Conservation (phyloP, 2,329 filamentous ascomycete species). For the Dactylellina haptotyla region DNA sequence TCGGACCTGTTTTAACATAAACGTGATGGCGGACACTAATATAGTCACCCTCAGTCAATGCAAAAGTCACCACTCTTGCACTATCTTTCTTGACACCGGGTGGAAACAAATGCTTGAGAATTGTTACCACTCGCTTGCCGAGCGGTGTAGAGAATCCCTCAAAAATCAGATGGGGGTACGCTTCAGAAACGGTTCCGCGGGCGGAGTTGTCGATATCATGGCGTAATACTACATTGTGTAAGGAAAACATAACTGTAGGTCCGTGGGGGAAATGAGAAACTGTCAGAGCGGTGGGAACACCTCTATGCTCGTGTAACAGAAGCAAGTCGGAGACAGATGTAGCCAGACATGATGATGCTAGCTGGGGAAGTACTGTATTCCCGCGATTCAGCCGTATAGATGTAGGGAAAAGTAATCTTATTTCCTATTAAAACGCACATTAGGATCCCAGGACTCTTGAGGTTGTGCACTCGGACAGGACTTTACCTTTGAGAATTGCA, state of each 20-base stretch:
- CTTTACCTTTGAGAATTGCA: constrained; percentile 74
- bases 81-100: constrained; percentile 80
- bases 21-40: constrained; percentile 81
- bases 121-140: constrained; percentile 84
- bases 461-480: too few relatives aligned
- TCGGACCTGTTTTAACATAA: constrained; percentile 90
- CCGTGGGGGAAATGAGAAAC: constrained; percentile 88
- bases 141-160: constrained; percentile 87
- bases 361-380: constrained; percentile 84
- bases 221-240: constrained; percentile 91
- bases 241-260: constrained; percentile 84
- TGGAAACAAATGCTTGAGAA: constrained; percentile 93
- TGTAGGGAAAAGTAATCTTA: constrained; percentile 83
- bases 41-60: constrained; percentile 71
- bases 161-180: constrained; percentile 93
- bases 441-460: too few relatives aligned
- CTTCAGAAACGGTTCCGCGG: constrained; percentile 87
- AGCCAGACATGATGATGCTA: constrained; percentile 82
- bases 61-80: constrained; percentile 87
- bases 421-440: constrained; percentile 77
- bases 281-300: constrained; percentile 88
- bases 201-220: constrained; percentile 91
- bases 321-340: constrained; percentile 85
- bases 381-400: constrained; percentile 89
- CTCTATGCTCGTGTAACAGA: constrained; percentile 89